Conservation (phyloP, 202 grass and related monocot species). For the Panicum virgatum region DNA sequence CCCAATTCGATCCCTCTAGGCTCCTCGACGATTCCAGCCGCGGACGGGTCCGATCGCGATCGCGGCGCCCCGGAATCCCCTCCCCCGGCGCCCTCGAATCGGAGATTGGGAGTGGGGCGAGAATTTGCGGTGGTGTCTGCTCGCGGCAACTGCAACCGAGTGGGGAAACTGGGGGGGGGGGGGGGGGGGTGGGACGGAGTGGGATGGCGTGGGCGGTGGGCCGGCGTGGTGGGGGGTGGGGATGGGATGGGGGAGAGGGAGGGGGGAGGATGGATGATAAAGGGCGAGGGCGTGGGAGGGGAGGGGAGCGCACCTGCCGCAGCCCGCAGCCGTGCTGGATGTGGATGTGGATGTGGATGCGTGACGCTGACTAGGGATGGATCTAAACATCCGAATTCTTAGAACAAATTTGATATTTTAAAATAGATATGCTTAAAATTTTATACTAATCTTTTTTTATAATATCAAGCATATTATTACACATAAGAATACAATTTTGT, state of each 20-base stretch:
- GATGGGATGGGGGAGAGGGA: not conserved
- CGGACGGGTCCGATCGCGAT: slow-evolving; percentile 29
- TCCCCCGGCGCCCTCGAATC: not conserved
- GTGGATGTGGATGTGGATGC: not conserved
- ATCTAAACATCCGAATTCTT: too few species aligned
- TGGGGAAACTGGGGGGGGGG: not conserved
- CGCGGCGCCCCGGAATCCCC: slow-evolving; percentile 8
- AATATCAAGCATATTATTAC: too few species aligned
- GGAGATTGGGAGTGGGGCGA: slow-evolving; percentile 5
- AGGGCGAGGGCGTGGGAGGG: not conserved
- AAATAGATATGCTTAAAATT: too few species aligned
- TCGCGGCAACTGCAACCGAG: slow-evolving; percentile 14
- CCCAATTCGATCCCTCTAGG: not conserved
- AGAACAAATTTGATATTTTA: too few species aligned
- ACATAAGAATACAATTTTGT: too few species aligned
- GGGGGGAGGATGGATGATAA: slow-evolving; percentile 11
- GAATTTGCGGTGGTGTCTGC: slow-evolving; percentile 2
- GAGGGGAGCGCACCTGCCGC: not conserved
- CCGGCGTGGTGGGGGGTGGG: not conserved
- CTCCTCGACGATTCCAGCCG: not conserved
- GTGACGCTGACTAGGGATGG: too few species aligned
- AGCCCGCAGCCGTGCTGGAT: too few species aligned
- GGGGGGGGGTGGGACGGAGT: not conserved
- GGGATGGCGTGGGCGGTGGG: slow-evolving; percentile 3
- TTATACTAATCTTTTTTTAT: too few species aligned